Evolutionary conservation across 1,139 yeast genomes (phyloP).

Genomic region (Magnusiomyces clavatus): DNA sequence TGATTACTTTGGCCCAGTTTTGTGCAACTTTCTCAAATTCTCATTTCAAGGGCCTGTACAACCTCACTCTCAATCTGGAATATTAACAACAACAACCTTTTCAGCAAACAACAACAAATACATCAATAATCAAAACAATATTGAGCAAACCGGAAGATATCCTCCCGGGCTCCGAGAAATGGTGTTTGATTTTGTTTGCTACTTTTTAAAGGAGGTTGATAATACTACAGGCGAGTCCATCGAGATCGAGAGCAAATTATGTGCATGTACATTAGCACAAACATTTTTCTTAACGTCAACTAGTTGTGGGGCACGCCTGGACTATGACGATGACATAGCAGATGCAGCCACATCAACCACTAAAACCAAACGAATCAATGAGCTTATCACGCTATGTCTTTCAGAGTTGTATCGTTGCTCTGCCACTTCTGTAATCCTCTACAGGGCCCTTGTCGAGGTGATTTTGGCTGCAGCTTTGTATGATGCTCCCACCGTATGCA

Average conservation of each 20-base stretch:
- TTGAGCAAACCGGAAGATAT: background rate
- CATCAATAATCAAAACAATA: background rate
- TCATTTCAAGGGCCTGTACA: background rate
- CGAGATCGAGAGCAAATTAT: background rate
- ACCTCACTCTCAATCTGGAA: no score
- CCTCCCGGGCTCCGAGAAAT: background rate
- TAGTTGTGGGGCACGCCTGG: background rate
- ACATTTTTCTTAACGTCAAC: conserved; percentile 1
- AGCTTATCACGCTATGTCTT: background rate
- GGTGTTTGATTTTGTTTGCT: background rate
- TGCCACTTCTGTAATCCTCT: background rate
- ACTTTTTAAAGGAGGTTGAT: background rate
- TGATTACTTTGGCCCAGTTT: conserved; percentile 11
- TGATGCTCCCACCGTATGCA: background rate
- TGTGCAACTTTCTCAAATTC: conserved; percentile 11
- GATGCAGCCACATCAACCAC: background rate
- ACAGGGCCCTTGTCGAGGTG: conserved; percentile 1
- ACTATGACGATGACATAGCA: background rate
- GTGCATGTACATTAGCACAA: conserved; percentile 1
- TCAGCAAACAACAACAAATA: background rate
- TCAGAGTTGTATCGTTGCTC: background rate
- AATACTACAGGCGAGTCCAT: background rate
- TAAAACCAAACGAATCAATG: background rate
- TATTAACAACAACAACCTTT: background rate
- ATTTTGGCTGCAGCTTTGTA: conserved; percentile 2